Evolutionary conservation across 306 rosid species (phyloP).

Genomic region (Boehmeria nivea): DNA sequence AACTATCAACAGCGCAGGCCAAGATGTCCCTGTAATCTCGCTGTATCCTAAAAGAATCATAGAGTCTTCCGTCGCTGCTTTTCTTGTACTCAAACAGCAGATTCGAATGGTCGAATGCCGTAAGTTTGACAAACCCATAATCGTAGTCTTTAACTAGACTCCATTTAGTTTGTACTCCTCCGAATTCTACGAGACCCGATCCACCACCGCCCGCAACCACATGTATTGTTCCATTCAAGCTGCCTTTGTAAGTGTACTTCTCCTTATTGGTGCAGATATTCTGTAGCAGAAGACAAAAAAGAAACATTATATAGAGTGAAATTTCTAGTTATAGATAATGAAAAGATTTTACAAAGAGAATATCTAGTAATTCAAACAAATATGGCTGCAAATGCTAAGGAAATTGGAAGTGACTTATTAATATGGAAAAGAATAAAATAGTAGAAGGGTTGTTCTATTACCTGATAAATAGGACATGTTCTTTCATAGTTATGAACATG

Average conservation of each 20-base stretch:
- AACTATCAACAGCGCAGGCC: constrained; percentile 69
- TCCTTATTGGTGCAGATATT: constrained; percentile 72
- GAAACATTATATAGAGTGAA: not conserved
- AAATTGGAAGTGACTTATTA: no score
- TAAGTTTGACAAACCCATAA: constrained; percentile 80
- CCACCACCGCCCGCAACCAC: constrained; percentile 93
- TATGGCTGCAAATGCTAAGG: not conserved
- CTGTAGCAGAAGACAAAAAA: constrained; percentile 28
- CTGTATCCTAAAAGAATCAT: constrained; percentile 73
- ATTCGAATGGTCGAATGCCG: constrained; percentile 82
- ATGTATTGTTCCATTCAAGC: constrained; percentile 85
- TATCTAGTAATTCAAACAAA: not conserved
- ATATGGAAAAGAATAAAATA: no score
- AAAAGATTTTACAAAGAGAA: not conserved
- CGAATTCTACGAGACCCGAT: constrained; percentile 64
- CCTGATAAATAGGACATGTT: constrained; percentile 90
- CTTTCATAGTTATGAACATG: constrained; percentile 96
- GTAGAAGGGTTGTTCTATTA: no score
- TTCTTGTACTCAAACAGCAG: constrained; percentile 91
- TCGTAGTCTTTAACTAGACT: constrained; percentile 71
- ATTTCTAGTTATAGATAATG: not conserved
- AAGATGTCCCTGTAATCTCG: constrained; percentile 78
- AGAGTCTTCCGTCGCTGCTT: constrained; percentile 78
- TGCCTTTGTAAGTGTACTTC: constrained; percentile 60
- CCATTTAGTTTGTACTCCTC: constrained; percentile 66